Percentiles rank a stretch among this genome's conserved stretches.
Evolutionary conservation across 768 basidiomycete genomes (phyloP).

Genomic region (Calocera viscosa): DNA sequence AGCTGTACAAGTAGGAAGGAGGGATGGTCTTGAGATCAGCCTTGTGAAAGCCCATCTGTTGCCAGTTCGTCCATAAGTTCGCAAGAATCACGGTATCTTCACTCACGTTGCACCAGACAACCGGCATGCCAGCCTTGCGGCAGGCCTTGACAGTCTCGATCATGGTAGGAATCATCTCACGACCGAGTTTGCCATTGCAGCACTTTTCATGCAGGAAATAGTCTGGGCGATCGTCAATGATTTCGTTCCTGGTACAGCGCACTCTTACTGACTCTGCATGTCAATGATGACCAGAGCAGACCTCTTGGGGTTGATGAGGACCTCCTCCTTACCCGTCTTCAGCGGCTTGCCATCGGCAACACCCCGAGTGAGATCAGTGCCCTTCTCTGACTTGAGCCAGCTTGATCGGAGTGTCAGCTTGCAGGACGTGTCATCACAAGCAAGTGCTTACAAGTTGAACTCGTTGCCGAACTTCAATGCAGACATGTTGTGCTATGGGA

Average conservation of each 20-base stretch:
- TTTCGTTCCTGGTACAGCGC: constrained; percentile 11
- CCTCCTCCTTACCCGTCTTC: neutral
- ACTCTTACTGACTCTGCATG: constrained; percentile 34
- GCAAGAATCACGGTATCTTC: neutral
- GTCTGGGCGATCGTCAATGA: constrained; percentile 24
- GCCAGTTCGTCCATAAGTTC: neutral
- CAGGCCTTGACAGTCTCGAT: constrained; percentile 39
- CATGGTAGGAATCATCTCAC: constrained; percentile 46
- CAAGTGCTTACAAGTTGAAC: neutral
- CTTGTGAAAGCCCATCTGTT: constrained; percentile 24
- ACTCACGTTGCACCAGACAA: constrained; percentile 47
- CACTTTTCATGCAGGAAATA: constrained; percentile 55
- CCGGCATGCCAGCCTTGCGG: constrained; percentile 40
- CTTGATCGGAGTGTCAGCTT: neutral
- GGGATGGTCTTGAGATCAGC: constrained; percentile 54
- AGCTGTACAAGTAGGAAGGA: constrained; percentile 25
- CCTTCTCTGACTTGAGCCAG: constrained; percentile 5
- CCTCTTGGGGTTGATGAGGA: constrained; percentile 34
- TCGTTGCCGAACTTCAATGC: constrained; percentile 3
- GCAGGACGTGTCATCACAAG: neutral
- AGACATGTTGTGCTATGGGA: neutral
- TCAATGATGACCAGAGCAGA: constrained; percentile 6
- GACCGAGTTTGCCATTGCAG: constrained; percentile 41
- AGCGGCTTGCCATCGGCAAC: neutral
- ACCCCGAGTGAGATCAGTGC: neutral